A percentile compares a stretch with the other conserved stretches of the same genome.
Conservation (phyloP, 306 rosid species). For the Hylodesmum podocarpum region DNA sequence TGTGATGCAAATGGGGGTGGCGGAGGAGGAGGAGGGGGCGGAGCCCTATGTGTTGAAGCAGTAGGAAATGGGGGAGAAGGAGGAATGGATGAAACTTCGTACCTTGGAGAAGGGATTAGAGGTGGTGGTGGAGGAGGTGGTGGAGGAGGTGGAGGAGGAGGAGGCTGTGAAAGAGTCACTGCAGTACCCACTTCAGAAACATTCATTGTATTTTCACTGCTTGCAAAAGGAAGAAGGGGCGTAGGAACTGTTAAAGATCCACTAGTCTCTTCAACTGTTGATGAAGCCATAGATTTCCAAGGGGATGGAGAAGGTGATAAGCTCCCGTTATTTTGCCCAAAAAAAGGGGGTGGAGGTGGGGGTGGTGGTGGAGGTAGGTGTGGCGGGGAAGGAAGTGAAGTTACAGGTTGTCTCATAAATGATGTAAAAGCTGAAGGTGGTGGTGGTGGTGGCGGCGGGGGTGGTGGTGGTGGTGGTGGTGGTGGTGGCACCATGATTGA, state of each 20-base stretch:
- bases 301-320: slow-evolving; percentile 23
- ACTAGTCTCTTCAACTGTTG: slow-evolving; percentile 28
- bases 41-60: slow-evolving; percentile 21
- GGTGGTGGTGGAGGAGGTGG: slow-evolving; percentile 35
- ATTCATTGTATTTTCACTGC: slow-evolving; percentile 20
- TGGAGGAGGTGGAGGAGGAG: slow-evolving; percentile 34
- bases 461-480: slow-evolving; percentile 47
- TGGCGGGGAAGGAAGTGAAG: slow-evolving; percentile 39
- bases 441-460: slow-evolving; percentile 45
- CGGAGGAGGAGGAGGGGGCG: slow-evolving; percentile 18
- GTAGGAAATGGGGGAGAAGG: slow-evolving; percentile 34
- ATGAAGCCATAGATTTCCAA: slow-evolving; percentile 34
- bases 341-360: slow-evolving; percentile 45
- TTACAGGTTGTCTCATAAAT: slow-evolving; percentile 15
- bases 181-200: slow-evolving; percentile 22
- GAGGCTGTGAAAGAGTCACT: slow-evolving; percentile 14
- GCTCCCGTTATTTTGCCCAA: not conserved
- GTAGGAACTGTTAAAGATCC: slow-evolving; percentile 30
- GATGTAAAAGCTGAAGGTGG: slow-evolving; percentile 7
- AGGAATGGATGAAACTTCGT: slow-evolving; percentile 11
- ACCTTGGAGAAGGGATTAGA: slow-evolving; percentile 14
- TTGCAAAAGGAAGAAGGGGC: slow-evolving; percentile 7
- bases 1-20: not conserved
- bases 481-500: slow-evolving; percentile 25
- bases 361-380: slow-evolving; percentile 49